A percentile compares a stretch with the other conserved stretches of the same genome.
Evolutionary conservation across 192 early-diverging fungal species (phyloP).

Genomic region (Gamsiella multidivaricata): DNA sequence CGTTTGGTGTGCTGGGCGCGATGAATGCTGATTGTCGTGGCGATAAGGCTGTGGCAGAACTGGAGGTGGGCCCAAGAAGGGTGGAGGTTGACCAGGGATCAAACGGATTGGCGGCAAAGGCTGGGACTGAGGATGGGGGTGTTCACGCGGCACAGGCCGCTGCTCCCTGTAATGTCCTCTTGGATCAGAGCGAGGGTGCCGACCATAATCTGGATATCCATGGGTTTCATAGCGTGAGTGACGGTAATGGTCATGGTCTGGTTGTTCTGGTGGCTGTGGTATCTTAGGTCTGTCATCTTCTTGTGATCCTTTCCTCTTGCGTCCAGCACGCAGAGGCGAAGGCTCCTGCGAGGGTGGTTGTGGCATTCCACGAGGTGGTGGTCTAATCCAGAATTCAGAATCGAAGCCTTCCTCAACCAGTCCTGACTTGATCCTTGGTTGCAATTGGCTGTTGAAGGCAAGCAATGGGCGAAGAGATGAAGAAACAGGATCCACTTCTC

Average conservation of each 20-base stretch:
- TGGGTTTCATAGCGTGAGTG: not conserved
- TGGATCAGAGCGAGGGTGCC: too few species aligned
- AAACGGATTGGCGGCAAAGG: conserved; percentile 17
- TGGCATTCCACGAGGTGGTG: not conserved
- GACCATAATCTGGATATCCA: too few species aligned
- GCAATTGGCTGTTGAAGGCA: too few species aligned
- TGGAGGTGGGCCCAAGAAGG: not conserved
- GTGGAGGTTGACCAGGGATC: conserved; percentile 29
- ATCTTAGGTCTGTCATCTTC: not conserved
- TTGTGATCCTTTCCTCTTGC: not conserved
- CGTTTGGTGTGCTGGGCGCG: not conserved
- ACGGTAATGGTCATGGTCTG: not conserved
- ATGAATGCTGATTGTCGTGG: not conserved
- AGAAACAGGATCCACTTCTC: too few species aligned
- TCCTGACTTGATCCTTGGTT: too few species aligned
- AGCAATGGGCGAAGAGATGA: too few species aligned
- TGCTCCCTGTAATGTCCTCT: not conserved
- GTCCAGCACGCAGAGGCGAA: not conserved
- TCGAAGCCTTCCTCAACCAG: too few species aligned
- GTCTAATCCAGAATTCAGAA: not conserved
- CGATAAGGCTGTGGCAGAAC: not conserved
- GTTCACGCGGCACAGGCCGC: not conserved
- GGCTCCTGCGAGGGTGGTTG: not conserved
- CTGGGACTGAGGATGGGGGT: conserved; percentile 4
- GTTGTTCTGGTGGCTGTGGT: too few species aligned